These are phyloP conservation scores for Paraleonurus japonicus DNA, from an alignment of 257 asterid genomes.

Conservation along the genomic window DNA sequence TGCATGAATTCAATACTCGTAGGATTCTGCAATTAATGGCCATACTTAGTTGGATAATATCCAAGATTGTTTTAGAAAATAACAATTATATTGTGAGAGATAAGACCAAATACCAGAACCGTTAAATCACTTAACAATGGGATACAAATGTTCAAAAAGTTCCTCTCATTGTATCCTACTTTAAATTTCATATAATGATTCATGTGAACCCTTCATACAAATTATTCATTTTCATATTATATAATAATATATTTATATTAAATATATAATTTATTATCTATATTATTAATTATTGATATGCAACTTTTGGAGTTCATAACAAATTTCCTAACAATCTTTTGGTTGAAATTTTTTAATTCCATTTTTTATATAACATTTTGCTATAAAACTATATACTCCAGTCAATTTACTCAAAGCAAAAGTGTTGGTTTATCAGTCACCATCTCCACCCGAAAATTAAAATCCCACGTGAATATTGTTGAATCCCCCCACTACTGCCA, in stretches of 20 bases:
- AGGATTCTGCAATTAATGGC: conserved; percentile 22
- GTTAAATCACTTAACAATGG: not conserved
- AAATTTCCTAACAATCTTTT: too few relatives aligned
- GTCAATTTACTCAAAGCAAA: not conserved
- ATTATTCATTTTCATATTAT: too few relatives aligned
- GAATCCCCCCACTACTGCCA: conserved; percentile 13
- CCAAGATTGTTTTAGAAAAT: not conserved
- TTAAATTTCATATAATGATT: too few relatives aligned
- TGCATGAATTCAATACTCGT: conserved; percentile 14
- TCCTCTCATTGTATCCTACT: not conserved
- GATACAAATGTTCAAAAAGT: not conserved
- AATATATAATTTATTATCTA: too few relatives aligned
- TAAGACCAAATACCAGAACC: not conserved
- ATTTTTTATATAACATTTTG: too few relatives aligned
- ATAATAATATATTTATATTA: too few relatives aligned
- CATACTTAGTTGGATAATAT: not conserved
- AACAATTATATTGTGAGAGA: not conserved
- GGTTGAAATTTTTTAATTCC: too few relatives aligned
- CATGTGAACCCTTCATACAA: too few relatives aligned
- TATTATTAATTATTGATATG: too few relatives aligned
- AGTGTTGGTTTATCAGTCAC: conserved; percentile 9
- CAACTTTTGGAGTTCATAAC: too few relatives aligned
- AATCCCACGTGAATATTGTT: conserved; percentile 27
- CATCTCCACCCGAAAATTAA: conserved; percentile 21
- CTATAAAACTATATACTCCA: too few relatives aligned